phyloP scores from a whole-genome alignment of 768 basidiomycete species.

The Mycena epipterygia region DNA sequence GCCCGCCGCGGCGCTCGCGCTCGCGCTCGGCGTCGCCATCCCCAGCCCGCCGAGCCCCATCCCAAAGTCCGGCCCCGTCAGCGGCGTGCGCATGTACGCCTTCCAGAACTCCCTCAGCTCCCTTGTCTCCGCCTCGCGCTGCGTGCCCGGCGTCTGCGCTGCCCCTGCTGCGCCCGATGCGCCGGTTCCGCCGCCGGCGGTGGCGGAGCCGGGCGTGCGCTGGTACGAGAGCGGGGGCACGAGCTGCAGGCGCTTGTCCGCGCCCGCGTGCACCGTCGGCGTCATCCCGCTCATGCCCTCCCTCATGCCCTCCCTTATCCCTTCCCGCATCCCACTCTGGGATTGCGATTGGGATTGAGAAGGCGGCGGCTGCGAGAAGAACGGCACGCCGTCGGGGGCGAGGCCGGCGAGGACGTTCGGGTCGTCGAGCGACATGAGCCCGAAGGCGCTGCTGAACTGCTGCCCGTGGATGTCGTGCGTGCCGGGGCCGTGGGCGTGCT shows the following conservation, averaged over 20 bases:
- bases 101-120: conserved; percentile 83
- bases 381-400: conserved; percentile 69
- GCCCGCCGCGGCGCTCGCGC: no score
- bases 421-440: conserved; percentile 83
- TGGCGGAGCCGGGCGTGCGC: conserved; percentile 16
- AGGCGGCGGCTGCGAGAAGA: conserved; percentile 60
- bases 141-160: conserved; percentile 45
- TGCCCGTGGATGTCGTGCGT: background rate
- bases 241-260: conserved; percentile 26
- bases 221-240: conserved; percentile 20
- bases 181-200: no score
- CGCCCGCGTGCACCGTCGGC: background rate
- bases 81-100: conserved; percentile 78
- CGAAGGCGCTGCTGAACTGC: conserved; percentile 74
- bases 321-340: no score
- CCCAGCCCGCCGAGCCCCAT: conserved; percentile 30
- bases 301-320: no score
- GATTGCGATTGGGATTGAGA: no score
- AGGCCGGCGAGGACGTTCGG: conserved; percentile 76
- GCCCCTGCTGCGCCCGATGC: conserved; percentile 16
- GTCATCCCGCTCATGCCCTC: background rate
- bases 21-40: background rate
- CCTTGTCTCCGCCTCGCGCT: conserved; percentile 53
- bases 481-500: background rate
- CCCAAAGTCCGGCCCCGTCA: conserved; percentile 54